A percentile compares a stretch with the other conserved stretches of the same genome.
Evolutionary conservation across 2,329 filamentous ascomycete species (phyloP).

Genomic region (Ophiostoma piceae): DNA sequence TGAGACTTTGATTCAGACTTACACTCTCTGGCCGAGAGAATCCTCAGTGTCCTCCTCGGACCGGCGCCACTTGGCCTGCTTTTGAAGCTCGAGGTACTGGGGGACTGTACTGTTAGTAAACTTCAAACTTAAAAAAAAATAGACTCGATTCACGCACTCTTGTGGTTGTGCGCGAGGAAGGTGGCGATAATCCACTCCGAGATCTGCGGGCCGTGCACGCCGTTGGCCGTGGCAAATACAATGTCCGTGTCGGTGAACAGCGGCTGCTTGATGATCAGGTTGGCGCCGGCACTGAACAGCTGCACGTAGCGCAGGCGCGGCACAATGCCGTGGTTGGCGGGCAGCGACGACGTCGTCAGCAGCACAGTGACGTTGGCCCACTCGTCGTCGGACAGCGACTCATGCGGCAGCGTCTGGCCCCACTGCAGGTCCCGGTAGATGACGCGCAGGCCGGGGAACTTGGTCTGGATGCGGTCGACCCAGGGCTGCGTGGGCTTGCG

Average conservation of each 20-base stretch:
- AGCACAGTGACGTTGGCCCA: conserved; percentile 47
- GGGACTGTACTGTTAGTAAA: conserved; percentile 36
- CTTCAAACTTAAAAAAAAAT: neutral
- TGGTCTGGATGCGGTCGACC: conserved; percentile 36
- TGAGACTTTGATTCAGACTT: conserved; percentile 30
- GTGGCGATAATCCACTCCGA: conserved; percentile 53
- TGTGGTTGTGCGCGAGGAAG: conserved; percentile 46
- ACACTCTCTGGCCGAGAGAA: conserved; percentile 47
- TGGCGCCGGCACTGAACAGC: conserved; percentile 50
- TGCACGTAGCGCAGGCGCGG: conserved; percentile 50
- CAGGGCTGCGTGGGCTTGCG: conserved; percentile 34
- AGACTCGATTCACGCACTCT: conserved; percentile 31
- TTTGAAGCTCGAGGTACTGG: conserved; percentile 42
- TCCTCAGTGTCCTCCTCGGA: conserved; percentile 37
- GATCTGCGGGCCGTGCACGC: conserved; percentile 55
- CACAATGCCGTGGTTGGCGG: conserved; percentile 38
- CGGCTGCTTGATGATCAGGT: conserved; percentile 43
- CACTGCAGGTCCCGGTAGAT: conserved; percentile 32
- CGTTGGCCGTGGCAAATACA: conserved; percentile 51
- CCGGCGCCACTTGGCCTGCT: conserved; percentile 42
- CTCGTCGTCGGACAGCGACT: conserved; percentile 31
- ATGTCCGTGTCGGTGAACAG: conserved; percentile 47
- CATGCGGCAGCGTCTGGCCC: conserved; percentile 30
- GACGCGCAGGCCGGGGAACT: conserved; percentile 44
- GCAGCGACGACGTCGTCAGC: conserved; percentile 34